Conservation (phyloP, 257 asterid species). For the Fraxinus quadrangulata region DNA sequence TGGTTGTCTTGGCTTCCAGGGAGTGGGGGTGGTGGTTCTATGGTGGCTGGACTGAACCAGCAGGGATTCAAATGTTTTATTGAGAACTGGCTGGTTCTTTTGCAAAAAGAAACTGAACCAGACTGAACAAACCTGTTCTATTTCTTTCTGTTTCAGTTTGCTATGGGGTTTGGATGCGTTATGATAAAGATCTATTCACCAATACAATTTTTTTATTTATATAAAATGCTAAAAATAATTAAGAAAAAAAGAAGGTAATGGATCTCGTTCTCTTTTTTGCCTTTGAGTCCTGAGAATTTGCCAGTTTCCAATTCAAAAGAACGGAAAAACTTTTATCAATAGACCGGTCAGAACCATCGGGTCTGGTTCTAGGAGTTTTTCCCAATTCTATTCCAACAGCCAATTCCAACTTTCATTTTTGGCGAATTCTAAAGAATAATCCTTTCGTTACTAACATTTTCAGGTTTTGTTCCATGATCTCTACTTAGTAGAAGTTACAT, state of each 20-base stretch:
- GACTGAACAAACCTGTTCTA: too few species aligned
- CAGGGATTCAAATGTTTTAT: too few species aligned
- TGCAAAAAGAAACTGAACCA: too few species aligned
- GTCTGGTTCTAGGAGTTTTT: neutral
- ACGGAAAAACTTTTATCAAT: neutral
- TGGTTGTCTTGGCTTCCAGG: too few species aligned
- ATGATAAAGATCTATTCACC: neutral
- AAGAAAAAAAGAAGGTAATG: neutral
- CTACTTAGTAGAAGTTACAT: neutral
- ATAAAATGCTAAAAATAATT: neutral
- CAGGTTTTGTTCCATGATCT: neutral
- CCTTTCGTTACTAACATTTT: neutral
- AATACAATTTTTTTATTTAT: neutral
- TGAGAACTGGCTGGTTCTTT: too few species aligned
- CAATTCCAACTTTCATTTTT: neutral
- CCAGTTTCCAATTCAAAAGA: neutral
- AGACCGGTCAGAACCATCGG: neutral
- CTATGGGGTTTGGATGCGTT: neutral
- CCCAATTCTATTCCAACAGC: neutral
- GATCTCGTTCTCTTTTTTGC: neutral
- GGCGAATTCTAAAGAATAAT: neutral
- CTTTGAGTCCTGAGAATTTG: neutral
- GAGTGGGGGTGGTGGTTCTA: too few species aligned
- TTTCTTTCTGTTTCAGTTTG: too few species aligned
- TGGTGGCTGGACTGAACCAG: too few species aligned